A percentile compares a stretch with the other conserved stretches of the same genome.
These are phyloP conservation scores for Violaceomyces palustris DNA, from an alignment of 1,284 basidiomycete species.

Conservation along the genomic window DNA sequence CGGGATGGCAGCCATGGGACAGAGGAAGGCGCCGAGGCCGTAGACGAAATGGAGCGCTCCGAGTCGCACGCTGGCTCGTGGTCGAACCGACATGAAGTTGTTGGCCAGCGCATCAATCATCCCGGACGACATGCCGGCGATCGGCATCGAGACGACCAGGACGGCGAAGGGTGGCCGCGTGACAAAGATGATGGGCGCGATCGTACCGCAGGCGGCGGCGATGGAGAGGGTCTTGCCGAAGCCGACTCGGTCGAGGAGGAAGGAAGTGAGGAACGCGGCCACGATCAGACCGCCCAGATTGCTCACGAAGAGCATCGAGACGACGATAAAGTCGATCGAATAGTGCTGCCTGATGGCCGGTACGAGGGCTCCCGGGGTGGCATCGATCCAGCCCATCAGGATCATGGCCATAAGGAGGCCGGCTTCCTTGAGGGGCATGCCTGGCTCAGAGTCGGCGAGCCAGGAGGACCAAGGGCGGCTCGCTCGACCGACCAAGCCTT, in stretches of 20 bases:
- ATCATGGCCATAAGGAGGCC: conserved; percentile 20
- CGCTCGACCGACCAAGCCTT: too few relatives aligned
- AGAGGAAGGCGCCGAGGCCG: conserved; percentile 29
- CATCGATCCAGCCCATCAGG: conserved; percentile 31
- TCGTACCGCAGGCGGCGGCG: conserved; percentile 8
- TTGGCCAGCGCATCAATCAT: conserved; percentile 23
- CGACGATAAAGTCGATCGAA: conserved; percentile 15
- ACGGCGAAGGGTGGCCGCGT: conserved; percentile 28
- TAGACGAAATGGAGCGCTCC: conserved; percentile 31
- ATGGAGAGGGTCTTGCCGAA: conserved; percentile 21
- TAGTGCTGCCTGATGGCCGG: conserved; percentile 29
- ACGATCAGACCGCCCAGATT: conserved; percentile 31
- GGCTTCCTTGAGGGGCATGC: conserved; percentile 21
- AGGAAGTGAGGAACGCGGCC: conserved; percentile 11
- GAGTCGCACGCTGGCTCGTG: conserved; percentile 21
- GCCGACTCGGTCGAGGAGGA: conserved; percentile 17
- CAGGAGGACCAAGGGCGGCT: too few relatives aligned
- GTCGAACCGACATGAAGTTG: conserved; percentile 22
- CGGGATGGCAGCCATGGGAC: conserved; percentile 28
- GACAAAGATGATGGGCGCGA: conserved; percentile 19
- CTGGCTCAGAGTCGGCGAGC: too few relatives aligned
- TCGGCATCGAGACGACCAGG: conserved; percentile 20
- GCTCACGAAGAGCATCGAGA: conserved; percentile 30
- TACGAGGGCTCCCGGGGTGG: conserved; percentile 21
- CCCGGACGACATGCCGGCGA: conserved; percentile 13